Base-by-base conservation (phyloP, 495 filamentous ascomycete genomes). In the Coniosporium apollinis region DNA sequence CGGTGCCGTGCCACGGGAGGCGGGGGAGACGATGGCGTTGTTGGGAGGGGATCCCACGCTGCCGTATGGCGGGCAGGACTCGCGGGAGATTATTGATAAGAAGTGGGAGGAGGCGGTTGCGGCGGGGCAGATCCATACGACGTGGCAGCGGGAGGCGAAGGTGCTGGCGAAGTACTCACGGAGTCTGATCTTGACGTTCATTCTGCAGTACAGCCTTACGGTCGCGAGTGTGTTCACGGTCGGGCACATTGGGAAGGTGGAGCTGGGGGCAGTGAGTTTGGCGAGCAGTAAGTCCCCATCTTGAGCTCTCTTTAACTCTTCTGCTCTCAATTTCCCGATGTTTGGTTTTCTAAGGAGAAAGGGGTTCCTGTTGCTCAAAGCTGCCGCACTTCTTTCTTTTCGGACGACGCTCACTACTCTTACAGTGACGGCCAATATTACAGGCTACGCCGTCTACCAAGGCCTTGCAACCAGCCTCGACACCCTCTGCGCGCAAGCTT, bases 81-180 rank as follows among this genome's bases (percentile, higher is more conserved):
- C 46, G 2, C 56, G 46, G 16, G 34, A 55, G 24, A 58, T 39
- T 21, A 55, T 59, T 38, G 47, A 42, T 37, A 55, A 49, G 51
- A 76, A 79, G 56, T 93, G 83, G 83, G 76, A 83, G 37, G 74
- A 78, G 24, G 80, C 82, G 1, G 80, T 86, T 8, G 61, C 66
- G 0, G 66, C 70, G 3, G 80, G 81, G 5, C 59, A 65, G 39
- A 79, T 91, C 41, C 72, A 79, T 33, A 92, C 84, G 2, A 83
- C 82, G 0, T 91, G 82, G 79, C 71, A 73, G 45, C 69, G 81
- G 39, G 84, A 93, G 59, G 67, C 74, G 1, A 72, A 77, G 52
- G 77, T 80, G 0, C 59, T 86, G 22, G 48, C 54, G 3, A 61
- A 58, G 45, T 77, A 75, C 44, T 64, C 72, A 0, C 56, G 55